These are phyloP conservation scores for Mortierella sp. DNA, from an alignment of 371 early-diverging fungal species.

Conservation along the genomic window DNA sequence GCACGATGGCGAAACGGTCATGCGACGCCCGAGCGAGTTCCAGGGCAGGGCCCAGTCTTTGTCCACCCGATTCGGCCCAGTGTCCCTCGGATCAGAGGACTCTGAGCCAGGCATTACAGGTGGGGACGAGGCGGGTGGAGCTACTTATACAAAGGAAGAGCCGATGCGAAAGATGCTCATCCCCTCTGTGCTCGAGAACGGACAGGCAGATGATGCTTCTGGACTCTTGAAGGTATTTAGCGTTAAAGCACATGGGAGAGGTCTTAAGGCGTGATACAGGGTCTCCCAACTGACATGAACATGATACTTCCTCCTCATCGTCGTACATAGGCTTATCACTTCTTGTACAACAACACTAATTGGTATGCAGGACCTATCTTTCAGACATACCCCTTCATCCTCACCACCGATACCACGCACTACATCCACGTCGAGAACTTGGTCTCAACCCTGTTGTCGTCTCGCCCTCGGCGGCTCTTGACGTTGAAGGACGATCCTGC, in stretches of 20 bases:
- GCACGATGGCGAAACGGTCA: constrained; percentile 41
- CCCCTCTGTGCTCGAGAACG: constrained; percentile 41
- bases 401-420: constrained; percentile 44
- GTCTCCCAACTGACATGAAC: no score
- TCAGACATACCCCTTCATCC: constrained; percentile 35
- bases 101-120: neutral
- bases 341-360: constrained; percentile 51
- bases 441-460: constrained; percentile 27
- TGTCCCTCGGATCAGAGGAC: neutral
- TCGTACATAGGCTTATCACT: constrained; percentile 46
- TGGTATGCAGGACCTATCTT: constrained; percentile 43
- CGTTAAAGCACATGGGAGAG: neutral
- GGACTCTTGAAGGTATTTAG: constrained; percentile 41
- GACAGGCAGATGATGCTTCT: constrained; percentile 33
- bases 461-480: constrained; percentile 31
- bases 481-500: constrained; percentile 41
- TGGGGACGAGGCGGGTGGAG: neutral
- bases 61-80: constrained; percentile 21
- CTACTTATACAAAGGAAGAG: constrained; percentile 21
- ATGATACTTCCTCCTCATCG: no score
- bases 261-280: no score
- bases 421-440: constrained; percentile 47
- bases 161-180: constrained; percentile 50
- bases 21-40: constrained; percentile 42
- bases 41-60: constrained; percentile 36